phyloP scores from a whole-genome alignment of 73 alveolate genomes.

The Tetrahymena thermophila region DNA sequence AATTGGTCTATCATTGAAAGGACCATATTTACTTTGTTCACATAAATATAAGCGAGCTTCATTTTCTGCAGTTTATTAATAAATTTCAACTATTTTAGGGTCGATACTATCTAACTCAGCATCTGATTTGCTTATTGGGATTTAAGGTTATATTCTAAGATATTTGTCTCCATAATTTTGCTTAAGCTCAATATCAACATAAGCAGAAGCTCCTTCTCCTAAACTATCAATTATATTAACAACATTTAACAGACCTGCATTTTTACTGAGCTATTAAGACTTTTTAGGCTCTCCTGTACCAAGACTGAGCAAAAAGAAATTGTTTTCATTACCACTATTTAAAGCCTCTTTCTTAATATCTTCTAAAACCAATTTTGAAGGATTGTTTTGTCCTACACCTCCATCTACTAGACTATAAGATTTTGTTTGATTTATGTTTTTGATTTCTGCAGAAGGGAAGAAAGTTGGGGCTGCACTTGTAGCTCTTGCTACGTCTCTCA shows the following conservation, averaged over 20 bases:
- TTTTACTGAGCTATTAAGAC: background rate
- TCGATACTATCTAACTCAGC: slow-evolving; percentile 37
- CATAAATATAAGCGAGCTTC: slow-evolving; percentile 5
- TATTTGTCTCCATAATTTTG: slow-evolving; percentile 13
- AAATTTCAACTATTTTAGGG: slow-evolving; percentile 14
- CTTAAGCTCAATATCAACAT: slow-evolving; percentile 26
- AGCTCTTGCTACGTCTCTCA: slow-evolving; percentile 41
- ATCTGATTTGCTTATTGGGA: slow-evolving; percentile 5
- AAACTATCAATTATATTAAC: slow-evolving; percentile 14
- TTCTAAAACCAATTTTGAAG: slow-evolving; percentile 24
- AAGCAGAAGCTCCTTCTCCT: slow-evolving; percentile 30
- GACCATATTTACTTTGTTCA: slow-evolving; percentile 19
- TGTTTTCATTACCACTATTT: slow-evolving; percentile 21
- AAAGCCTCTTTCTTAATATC: slow-evolving; percentile 15
- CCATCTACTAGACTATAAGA: slow-evolving; percentile 24
- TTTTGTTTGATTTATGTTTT: slow-evolving; percentile 11
- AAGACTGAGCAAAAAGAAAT: slow-evolving; percentile 24
- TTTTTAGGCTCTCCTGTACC: slow-evolving; percentile 18
- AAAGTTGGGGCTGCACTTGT: slow-evolving; percentile 40
- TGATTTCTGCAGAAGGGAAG: slow-evolving; percentile 34
- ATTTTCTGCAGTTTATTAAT: slow-evolving; percentile 2
- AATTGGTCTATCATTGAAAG: slow-evolving; percentile 14
- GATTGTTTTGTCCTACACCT: slow-evolving; percentile 30
- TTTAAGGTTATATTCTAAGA: slow-evolving; percentile 14
- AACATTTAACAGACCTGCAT: slow-evolving; percentile 18